These are phyloP conservation scores for Dacryopinax spathularia DNA, from an alignment of 768 basidiomycete genomes.

Conservation along the genomic window DNA sequence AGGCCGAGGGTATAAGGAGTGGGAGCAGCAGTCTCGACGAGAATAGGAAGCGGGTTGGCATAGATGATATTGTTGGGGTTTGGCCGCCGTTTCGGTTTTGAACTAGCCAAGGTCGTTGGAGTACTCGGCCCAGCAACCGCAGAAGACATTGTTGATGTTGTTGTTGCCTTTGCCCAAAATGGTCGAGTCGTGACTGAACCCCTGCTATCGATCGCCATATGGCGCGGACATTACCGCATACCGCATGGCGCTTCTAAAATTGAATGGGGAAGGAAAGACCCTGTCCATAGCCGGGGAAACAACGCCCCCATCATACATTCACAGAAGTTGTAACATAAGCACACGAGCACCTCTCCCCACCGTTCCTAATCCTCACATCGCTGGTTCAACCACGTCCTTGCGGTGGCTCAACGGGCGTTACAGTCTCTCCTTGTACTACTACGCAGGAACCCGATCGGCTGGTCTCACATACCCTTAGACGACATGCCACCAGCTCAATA, in stretches of 20 bases:
- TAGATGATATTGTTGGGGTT: neutral
- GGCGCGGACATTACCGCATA: neutral
- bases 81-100: neutral
- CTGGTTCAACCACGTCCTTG: neutral
- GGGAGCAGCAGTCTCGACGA: neutral
- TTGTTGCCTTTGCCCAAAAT: neutral
- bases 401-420: neutral
- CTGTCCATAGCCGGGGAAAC: neutral
- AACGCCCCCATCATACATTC: neutral
- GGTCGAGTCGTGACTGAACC: neutral
- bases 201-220: neutral
- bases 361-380: neutral
- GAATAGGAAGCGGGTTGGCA: neutral
- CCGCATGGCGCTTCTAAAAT: neutral
- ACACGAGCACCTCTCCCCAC: neutral
- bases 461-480: neutral
- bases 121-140: neutral
- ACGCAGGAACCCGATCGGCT: neutral
- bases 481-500: conserved; percentile 3
- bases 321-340: neutral
- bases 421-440: neutral
- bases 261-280: neutral
- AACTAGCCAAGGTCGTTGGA: neutral
- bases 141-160: neutral
- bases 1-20: conserved; percentile 29